Evolutionary conservation across 495 filamentous ascomycete genomes (phyloP).

Genomic region (Rhizodiscina lignyota): DNA sequence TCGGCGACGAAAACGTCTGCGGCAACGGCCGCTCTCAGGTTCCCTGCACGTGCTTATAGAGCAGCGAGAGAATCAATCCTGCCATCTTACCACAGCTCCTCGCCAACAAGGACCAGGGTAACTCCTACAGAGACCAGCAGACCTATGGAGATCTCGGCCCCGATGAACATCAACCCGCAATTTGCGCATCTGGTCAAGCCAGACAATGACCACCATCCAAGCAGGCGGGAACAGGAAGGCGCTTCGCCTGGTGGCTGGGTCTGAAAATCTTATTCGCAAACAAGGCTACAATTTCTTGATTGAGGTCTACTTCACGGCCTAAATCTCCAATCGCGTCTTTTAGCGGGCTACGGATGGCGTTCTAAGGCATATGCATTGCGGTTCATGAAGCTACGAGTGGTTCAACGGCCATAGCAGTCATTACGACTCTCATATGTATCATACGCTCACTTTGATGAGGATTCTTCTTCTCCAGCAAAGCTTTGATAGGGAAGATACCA

Average conservation of each 20-base stretch:
- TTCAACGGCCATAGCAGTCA: too few relatives aligned
- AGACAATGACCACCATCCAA: constrained; percentile 16
- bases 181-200: constrained; percentile 24
- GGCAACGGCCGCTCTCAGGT: constrained; percentile 3
- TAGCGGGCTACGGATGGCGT: too few relatives aligned
- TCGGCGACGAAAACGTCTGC: constrained; percentile 1
- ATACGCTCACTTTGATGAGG: too few relatives aligned
- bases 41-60: constrained; percentile 7
- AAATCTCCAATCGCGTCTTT: too few relatives aligned
- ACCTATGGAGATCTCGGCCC: constrained; percentile 17
- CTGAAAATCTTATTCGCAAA: too few relatives aligned
- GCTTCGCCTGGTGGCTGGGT: background rate
- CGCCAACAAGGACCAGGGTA: constrained; percentile 1
- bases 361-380: too few relatives aligned
- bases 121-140: constrained; percentile 5
- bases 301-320: too few relatives aligned
- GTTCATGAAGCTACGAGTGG: too few relatives aligned
- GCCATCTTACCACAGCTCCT: constrained; percentile 12
- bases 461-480: too few relatives aligned
- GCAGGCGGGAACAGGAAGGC: constrained; percentile 1
- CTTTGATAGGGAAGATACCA: too few relatives aligned
- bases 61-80: constrained; percentile 10
- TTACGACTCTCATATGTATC: too few relatives aligned
- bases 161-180: constrained; percentile 22
- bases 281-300: too few relatives aligned